Base-by-base conservation (phyloP, 192 early-diverging fungal genomes). In the Powellomyces hirtus region DNA sequence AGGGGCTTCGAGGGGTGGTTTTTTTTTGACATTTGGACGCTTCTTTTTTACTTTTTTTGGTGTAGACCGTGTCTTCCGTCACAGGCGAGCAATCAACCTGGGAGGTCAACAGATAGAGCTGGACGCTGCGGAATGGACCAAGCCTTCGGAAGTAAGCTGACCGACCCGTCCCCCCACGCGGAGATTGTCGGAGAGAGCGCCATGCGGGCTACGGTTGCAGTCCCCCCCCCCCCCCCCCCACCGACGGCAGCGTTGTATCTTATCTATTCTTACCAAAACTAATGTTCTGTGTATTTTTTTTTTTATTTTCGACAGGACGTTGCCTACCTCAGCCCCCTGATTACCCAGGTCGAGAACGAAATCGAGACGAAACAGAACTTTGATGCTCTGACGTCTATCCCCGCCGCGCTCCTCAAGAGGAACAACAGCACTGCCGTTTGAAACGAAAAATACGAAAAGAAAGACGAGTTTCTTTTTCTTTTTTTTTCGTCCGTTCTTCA, bases 331-430 rank as follows among this genome's bases (percentile, higher is more conserved):
- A 78, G 79, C 40, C 92, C 94, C 26, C 64, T 89, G 64, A 81
- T 98, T 61, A 86, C 89, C 30, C 81, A 91, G 67, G 92, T 96
- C 35, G 82, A 89, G 63, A 77, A 78, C 58, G 96, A 98, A 78
- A 75, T 84, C 72, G 84, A 83, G 20, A 75, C 75, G 59, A 74
- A 76, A 56, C 40, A 73, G 56, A 61, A 70, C 44, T 84, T 80
- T 58, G 78, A 80, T 49, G 62, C 71, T 56, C 27, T 82, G 64
- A 59, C 57, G 37, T 24, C 45, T 16, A 78, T 84, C 50, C 83
- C 83, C 26, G 73, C 52, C 16, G 56, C 56, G 18, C 56, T 84
- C 26, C 37, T 51, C 45, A 72, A 59, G 22, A 42, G 83, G 16
- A 84, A 84, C 73, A 52, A 42, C 45, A 67, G 62, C 65, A 53